These are phyloP conservation scores for Blumeriella jaapii DNA, from an alignment of 2,329 filamentous ascomycete genomes.

Conservation along the genomic window DNA sequence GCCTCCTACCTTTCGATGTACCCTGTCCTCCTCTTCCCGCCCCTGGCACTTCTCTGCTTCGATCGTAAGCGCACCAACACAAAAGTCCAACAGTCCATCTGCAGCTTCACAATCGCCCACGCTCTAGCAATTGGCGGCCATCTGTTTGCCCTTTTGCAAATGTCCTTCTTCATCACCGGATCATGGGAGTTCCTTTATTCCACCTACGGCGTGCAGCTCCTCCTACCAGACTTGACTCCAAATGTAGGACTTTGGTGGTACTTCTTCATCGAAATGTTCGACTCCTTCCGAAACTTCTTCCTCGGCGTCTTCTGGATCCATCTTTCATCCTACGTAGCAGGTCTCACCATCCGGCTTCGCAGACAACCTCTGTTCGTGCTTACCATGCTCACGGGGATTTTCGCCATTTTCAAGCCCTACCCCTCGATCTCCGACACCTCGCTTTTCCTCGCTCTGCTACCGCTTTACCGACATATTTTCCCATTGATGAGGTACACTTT, in stretches of 20 bases:
- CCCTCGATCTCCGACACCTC: slow-evolving; percentile 85
- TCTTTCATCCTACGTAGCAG: slow-evolving; percentile 78
- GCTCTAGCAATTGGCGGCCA: slow-evolving; percentile 41
- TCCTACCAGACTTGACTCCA: slow-evolving; percentile 83
- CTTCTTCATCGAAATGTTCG: slow-evolving; percentile 99
- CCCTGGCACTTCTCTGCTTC: slow-evolving; percentile 69
- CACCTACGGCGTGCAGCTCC: slow-evolving; percentile 86
- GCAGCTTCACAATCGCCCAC: slow-evolving; percentile 43
- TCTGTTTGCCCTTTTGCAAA: slow-evolving; percentile 50
- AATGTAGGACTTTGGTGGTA: slow-evolving; percentile 99
- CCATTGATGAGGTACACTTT: slow-evolving; percentile 92
- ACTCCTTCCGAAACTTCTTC: slow-evolving; percentile 95
- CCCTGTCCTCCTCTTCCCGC: slow-evolving; percentile 74
- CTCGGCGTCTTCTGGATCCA: slow-evolving; percentile 97
- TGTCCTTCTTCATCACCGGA: slow-evolving; percentile 64
- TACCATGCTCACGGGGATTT: slow-evolving; percentile 75
- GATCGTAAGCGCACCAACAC: slow-evolving; percentile 39
- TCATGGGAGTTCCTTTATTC: slow-evolving; percentile 83
- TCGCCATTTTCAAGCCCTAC: slow-evolving; percentile 94
- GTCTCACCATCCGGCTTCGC: slow-evolving; percentile 70
- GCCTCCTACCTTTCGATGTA: slow-evolving; percentile 90
- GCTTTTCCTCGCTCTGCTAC: slow-evolving; percentile 71
- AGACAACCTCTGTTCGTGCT: slow-evolving; percentile 79
- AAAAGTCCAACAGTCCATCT: slow-evolving; percentile 28
- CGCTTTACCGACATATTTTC: slow-evolving; percentile 84